Percentiles rank a stretch among this genome's conserved stretches.
Evolutionary conservation across 2,329 filamentous ascomycete species (phyloP).

Genomic region (Helotiales sp.): DNA sequence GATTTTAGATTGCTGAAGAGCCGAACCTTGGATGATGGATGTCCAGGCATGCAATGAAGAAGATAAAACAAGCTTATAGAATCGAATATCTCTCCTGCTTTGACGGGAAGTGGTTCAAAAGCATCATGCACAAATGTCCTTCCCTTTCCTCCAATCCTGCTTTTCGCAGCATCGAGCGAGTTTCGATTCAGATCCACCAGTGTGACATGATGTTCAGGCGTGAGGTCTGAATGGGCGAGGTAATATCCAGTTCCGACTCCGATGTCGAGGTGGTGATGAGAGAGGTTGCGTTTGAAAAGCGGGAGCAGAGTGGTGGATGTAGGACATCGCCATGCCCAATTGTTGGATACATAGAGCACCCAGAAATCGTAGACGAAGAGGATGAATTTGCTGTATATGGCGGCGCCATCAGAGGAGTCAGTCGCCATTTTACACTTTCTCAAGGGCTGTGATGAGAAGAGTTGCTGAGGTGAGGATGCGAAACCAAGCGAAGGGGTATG

Average conservation of each 20-base stretch:
- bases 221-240: conserved; percentile 18
- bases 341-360: conserved; percentile 27
- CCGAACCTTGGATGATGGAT: conserved; percentile 30
- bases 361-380: conserved; percentile 25
- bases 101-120: conserved; percentile 16
- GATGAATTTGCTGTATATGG: neutral
- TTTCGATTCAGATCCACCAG: conserved; percentile 32
- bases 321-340: conserved; percentile 32
- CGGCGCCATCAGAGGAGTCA: conserved; percentile 17
- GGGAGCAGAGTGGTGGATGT: conserved; percentile 21
- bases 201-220: conserved; percentile 17
- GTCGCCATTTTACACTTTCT: too few relatives aligned
- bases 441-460: too few relatives aligned
- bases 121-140: conserved; percentile 23
- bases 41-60: conserved; percentile 43
- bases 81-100: conserved; percentile 36
- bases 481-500: too few relatives aligned
- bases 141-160: conserved; percentile 10
- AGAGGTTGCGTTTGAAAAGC: conserved; percentile 29
- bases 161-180: conserved; percentile 35
- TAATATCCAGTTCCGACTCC: conserved; percentile 36
- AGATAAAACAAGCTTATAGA: conserved; percentile 46
- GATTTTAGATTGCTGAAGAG: conserved; percentile 37
- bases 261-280: conserved; percentile 32
- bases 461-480: too few relatives aligned